Evolutionary conservation across 805 yeast species (phyloP).

Genomic region (Starmerella stellata): DNA sequence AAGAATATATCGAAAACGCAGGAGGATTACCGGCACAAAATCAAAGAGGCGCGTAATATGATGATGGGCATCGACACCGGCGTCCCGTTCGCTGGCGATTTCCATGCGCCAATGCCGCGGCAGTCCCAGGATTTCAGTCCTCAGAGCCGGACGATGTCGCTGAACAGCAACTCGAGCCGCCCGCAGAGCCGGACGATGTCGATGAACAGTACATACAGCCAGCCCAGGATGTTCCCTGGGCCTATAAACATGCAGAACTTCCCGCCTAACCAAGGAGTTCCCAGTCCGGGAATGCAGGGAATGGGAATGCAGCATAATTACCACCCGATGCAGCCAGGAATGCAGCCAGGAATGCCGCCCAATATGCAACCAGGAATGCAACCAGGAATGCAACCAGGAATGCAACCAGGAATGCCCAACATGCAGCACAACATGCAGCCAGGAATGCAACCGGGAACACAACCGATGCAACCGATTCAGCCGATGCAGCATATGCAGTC

Average conservation of each 20-base stretch:
- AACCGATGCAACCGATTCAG: not conserved
- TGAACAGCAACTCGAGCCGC: conserved; percentile 2
- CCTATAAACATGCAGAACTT: not conserved
- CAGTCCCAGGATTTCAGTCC: not conserved
- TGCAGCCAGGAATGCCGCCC: not conserved
- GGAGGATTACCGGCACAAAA: conserved; percentile 18
- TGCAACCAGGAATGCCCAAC: not conserved
- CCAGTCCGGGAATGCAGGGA: not conserved
- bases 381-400: not conserved
- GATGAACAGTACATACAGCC: not conserved
- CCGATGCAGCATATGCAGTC: not conserved
- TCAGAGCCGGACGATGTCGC: conserved; percentile 10
- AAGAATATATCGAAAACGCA: conserved; percentile 3
- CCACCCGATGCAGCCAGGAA: not conserved
- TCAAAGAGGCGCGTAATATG: conserved; percentile 18
- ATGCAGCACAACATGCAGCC: not conserved
- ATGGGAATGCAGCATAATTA: not conserved
- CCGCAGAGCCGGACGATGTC: not conserved
- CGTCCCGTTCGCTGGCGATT: conserved; percentile 12
- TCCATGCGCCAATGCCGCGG: not conserved
- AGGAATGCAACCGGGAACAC: not conserved
- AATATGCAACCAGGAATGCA: not conserved
- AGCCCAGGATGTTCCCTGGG: not conserved
- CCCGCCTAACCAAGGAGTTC: not conserved
- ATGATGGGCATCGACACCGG: conserved; percentile 14